These are phyloP conservation scores for Apiotrichum gamsii DNA, from an alignment of 1,284 basidiomycete species.

Conservation along the genomic window DNA sequence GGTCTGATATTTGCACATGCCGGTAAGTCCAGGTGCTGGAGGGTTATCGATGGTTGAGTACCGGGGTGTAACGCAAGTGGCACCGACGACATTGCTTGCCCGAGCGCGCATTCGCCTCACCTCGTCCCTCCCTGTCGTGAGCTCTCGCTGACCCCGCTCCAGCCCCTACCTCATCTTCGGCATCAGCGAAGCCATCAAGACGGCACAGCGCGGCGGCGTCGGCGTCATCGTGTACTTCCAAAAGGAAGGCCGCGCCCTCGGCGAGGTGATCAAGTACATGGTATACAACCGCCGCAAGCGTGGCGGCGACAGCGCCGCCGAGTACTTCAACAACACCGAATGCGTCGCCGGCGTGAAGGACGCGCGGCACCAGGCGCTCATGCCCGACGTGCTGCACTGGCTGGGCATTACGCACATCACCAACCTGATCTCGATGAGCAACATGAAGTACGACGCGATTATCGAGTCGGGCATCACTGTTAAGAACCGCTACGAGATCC, in stretches of 20 bases:
- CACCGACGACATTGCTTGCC: too few species aligned
- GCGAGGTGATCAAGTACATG: constrained; percentile 63
- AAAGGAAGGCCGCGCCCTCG: constrained; percentile 76
- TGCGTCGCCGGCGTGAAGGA: constrained; percentile 92
- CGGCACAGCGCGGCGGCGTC: constrained; percentile 80
- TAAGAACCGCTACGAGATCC: constrained; percentile 72
- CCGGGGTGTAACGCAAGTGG: too few species aligned
- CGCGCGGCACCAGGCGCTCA: constrained; percentile 89
- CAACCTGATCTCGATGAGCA: constrained; percentile 78
- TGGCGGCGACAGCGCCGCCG: constrained; percentile 82
- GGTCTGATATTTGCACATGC: constrained; percentile 87
- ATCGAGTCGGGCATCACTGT: constrained; percentile 82
- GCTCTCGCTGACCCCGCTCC: too few species aligned
- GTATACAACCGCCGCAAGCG: constrained; percentile 95
- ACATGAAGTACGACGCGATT: constrained; percentile 89
- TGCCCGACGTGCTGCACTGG: constrained; percentile 95
- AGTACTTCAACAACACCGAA: constrained; percentile 92
- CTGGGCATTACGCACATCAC: constrained; percentile 83
- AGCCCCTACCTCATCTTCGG: constrained; percentile 89
- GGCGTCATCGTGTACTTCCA: constrained; percentile 92
- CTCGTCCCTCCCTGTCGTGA: too few species aligned
- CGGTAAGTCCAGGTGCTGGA: too few species aligned
- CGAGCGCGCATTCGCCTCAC: too few species aligned
- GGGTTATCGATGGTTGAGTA: too few species aligned
- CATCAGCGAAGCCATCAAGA: constrained; percentile 85